Evolutionary conservation across 768 basidiomycete species (phyloP), one percentile per base, ranked within the genome.

Genomic region (Hysterangium stoloniferum): DNA sequence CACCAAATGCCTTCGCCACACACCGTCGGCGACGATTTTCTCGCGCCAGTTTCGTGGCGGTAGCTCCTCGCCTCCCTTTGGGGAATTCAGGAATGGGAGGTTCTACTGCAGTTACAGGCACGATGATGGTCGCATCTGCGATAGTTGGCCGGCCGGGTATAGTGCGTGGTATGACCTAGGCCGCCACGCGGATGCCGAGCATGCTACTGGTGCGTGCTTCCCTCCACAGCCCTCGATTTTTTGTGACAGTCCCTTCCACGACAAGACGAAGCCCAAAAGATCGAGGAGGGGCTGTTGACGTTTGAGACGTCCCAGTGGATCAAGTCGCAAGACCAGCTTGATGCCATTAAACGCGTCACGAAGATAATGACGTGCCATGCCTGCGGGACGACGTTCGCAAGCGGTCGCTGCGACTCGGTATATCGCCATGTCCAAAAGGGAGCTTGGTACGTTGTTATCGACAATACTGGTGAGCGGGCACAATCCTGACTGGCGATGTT

Each of bases 391-490:
- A 17, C 17, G 9, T 34, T 34, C 33, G 5, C 41, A 1, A 28
- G 41, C 28, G 29, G 29, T 25, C 12, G 41, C 2, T 2, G 2
- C 4, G 44, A 45, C n/a, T 29, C 44, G 12, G 20, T 24, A 32
- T 17, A 45, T 19, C 44, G 44, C 1, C 44, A 45, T 45, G n/a
- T 12, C 2, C 12, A n/a, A 4, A 12, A 15, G 4, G 28, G 44
- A 19, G 44, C 44, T 7, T 45, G 44, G 44, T 45, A 45, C 28
- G 33, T 34, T 34, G 11, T 34, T n/a, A n/a, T n/a, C n/a, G n/a
- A n/a, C n/a, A n/a, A n/a, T n/a, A n/a, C n/a, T n/a, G n/a, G n/a
- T n/a, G n/a, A n/a, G n/a, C n/a, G n/a, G n/a, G n/a, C n/a, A n/a
- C n/a, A n/a, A n/a, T n/a, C n/a, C n/a, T n/a, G n/a, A n/a, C n/a